A percentile compares a stretch with the other conserved stretches of the same genome.
Evolutionary conservation across 306 rosid species (phyloP).

Genomic region (Cicer arietinum): DNA sequence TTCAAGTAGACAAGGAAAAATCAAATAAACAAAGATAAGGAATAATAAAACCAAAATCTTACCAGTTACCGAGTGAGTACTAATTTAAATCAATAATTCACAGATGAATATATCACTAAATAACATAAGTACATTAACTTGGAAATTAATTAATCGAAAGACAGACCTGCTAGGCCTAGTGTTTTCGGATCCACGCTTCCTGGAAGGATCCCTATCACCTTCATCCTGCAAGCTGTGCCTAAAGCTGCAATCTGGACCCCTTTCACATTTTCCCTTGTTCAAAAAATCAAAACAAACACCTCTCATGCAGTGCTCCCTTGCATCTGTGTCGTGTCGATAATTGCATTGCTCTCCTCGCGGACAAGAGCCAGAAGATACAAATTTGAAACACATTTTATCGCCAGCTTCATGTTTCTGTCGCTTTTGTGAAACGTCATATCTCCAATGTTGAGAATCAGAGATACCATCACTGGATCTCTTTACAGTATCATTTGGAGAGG

Average conservation of each 20-base stretch:
- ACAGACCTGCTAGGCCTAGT: conserved; percentile 63
- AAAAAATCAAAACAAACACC: conserved; percentile 95
- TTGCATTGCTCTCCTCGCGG: conserved; percentile 81
- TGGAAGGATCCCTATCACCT: conserved; percentile 57
- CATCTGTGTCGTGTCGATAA: conserved; percentile 82
- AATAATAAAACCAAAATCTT: conserved; percentile 5
- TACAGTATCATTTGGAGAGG: conserved; percentile 52
- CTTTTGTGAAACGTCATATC: conserved; percentile 89
- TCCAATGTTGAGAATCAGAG: conserved; percentile 91
- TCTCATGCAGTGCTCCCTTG: conserved; percentile 75
- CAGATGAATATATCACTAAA: conserved; percentile 30
- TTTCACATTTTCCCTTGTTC: conserved; percentile 91
- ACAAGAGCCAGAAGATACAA: conserved; percentile 85
- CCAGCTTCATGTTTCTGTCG: conserved; percentile 74
- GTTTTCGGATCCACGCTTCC: conserved; percentile 62
- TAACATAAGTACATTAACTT: conserved; percentile 9
- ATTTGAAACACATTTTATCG: conserved; percentile 83
- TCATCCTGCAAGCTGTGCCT: conserved; percentile 80
- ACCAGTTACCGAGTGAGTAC: conserved; percentile 3
- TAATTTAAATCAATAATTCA: conserved; percentile 13
- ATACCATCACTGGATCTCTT: conserved; percentile 66
- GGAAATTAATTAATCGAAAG: conserved; percentile 31
- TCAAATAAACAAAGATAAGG: conserved; percentile 21
- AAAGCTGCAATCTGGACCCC: conserved; percentile 86
- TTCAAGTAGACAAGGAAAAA: conserved; percentile 27